A percentile compares a stretch with the other conserved stretches of the same genome.
Conservation (phyloP, 805 yeast species). For the Ogataea kodamae region DNA sequence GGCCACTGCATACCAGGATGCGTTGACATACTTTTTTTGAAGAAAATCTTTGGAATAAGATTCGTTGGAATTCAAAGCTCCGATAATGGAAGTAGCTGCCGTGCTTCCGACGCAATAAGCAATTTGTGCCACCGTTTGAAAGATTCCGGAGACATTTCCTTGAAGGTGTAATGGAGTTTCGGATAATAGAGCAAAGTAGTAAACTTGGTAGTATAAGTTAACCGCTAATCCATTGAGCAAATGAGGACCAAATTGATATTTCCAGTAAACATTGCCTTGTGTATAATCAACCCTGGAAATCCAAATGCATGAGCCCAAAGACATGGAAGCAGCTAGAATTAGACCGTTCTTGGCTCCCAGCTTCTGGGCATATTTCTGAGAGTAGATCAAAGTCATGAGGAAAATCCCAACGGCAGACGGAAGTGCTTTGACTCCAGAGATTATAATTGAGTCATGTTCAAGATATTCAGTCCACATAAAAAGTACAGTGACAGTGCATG, state of each 20-base stretch:
- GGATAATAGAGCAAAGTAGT: neutral
- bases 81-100: conserved; percentile 25
- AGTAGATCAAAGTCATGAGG: neutral
- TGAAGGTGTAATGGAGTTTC: conserved; percentile 36
- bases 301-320: neutral
- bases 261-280: neutral
- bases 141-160: conserved; percentile 37
- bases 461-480: neutral
- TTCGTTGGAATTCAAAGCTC: conserved; percentile 5
- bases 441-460: neutral
- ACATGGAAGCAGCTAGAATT: neutral
- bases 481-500: neutral
- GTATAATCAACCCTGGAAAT: neutral
- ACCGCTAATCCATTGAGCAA: neutral
- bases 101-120: conserved; percentile 30
- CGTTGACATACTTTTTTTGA: neutral
- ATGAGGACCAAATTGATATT: neutral
- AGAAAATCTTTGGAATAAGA: neutral
- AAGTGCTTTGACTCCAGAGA: neutral
- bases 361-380: neutral
- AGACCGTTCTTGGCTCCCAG: neutral
- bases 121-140: conserved; percentile 34
- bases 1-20: neutral
- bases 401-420: neutral
- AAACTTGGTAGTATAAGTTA: neutral